Base-by-base conservation (phyloP, 192 early-diverging fungal species). In the Entomortierella lignicola region DNA sequence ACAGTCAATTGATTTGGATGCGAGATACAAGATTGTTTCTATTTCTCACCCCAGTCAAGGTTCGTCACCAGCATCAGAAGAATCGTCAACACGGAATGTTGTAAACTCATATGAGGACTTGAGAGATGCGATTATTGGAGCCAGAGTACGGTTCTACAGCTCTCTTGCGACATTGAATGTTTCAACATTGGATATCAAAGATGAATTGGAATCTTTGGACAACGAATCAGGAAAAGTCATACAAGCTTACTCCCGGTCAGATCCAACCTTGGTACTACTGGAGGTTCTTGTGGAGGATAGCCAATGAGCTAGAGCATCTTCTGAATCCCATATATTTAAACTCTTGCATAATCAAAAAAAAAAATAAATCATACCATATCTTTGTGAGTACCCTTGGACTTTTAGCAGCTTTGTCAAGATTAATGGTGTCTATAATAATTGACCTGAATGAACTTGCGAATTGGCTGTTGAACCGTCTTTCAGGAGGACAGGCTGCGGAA, bases 201-300 rank as follows among this genome's bases (percentile, higher is more conserved):
- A 74, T 44, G 31, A 58, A 20, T 55, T 74, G 2, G 72, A 66
- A 2, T 20, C 31, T 0, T 25, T 13, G 44, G 2, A 30, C 29
- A 32, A 50, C 31, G 48, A 26, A 62, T 26, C 5, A 42, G 67
- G 18, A 43, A 21, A 63, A 51, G 41, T 34, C 15, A 74, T 74
- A 27, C 55, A 23, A 43, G 72, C 72, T 15, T 10, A 48, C 3
- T 66, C 72, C 27, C 56, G 59, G 47, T 44, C 72, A 23, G 25
- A 66, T 30, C 42, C 57, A 15, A 25, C 50, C 12, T 27, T 55
- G 13, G 63, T 74, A 0, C 27, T 74, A 30, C 58, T 60, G n/a
- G 63, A 66, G 26, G 42, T 66, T 20, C 50, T 41, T 4, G 42
- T 74, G 3, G 63, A 74, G 48, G 71, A 72, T 37, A 57, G 47